Conservation (phyloP, 148 eudicot species). For the Cornus kousa region DNA sequence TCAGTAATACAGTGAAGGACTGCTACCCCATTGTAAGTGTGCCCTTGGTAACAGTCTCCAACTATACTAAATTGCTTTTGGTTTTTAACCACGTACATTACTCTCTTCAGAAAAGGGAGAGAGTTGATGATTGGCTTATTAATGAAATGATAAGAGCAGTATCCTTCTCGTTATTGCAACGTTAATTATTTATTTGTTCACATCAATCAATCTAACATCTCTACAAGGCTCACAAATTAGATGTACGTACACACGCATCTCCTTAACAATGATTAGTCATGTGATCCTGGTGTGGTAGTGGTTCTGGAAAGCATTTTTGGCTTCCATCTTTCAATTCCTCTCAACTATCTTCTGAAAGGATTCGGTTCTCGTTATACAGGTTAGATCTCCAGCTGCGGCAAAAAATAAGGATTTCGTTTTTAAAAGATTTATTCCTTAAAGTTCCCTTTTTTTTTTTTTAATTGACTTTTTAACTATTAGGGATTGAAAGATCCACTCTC, state of each 20-base stretch:
- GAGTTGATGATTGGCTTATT: slow-evolving; percentile 82
- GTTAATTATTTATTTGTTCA: neutral
- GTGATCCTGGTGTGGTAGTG: slow-evolving; percentile 70
- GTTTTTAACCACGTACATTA: slow-evolving; percentile 6
- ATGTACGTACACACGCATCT: neutral
- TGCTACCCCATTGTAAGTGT: slow-evolving; percentile 78
- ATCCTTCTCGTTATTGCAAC: slow-evolving; percentile 42
- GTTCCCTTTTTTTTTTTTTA: neutral
- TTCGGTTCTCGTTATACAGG: slow-evolving; percentile 79
- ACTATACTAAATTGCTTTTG: neutral
- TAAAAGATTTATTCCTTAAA: neutral
- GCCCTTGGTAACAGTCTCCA: slow-evolving; percentile 6
- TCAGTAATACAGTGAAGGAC: slow-evolving; percentile 54
- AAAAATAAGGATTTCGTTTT: neutral
- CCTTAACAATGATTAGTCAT: slow-evolving; percentile 65
- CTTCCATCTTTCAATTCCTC: slow-evolving; percentile 80
- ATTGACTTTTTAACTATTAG: slow-evolving; percentile 35
- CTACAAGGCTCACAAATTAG: neutral
- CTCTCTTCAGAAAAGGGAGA: slow-evolving; percentile 54
- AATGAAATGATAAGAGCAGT: slow-evolving; percentile 86
- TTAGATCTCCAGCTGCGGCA: slow-evolving; percentile 10
- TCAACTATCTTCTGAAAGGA: slow-evolving; percentile 72
- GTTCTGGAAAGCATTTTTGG: slow-evolving; percentile 88
- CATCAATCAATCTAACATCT: neutral
- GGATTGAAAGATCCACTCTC: slow-evolving; percentile 92